Evolutionary conservation across 2,329 filamentous ascomycete species (phyloP).

Genomic region (Aspergillus puulaauensis): DNA sequence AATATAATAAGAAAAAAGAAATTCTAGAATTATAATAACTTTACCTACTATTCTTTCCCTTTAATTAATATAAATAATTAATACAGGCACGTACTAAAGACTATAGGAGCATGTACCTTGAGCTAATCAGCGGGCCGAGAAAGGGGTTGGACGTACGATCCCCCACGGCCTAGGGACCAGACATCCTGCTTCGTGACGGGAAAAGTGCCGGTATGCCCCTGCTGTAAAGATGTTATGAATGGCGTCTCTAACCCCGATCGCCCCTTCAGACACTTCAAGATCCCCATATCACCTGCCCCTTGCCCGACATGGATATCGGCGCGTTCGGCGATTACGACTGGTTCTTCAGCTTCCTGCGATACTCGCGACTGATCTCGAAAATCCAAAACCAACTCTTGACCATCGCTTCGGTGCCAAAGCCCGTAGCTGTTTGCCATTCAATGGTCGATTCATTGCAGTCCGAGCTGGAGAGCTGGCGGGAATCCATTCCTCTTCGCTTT

Average conservation of each 20-base stretch:
- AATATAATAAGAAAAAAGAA: too few species aligned
- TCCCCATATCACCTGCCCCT: slow-evolving; percentile 36
- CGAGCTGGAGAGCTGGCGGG: slow-evolving; percentile 35
- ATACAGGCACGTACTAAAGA: too few species aligned
- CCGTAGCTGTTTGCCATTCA: slow-evolving; percentile 22
- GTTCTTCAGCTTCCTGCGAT: slow-evolving; percentile 33
- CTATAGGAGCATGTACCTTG: too few species aligned
- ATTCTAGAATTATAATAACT: too few species aligned
- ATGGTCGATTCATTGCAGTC: slow-evolving; percentile 16
- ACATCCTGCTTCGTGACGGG: slow-evolving; percentile 31
- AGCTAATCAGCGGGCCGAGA: too few species aligned
- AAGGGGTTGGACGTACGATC: too few species aligned
- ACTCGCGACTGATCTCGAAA: slow-evolving; percentile 33
- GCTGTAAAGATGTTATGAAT: neutral
- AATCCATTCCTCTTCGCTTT: slow-evolving; percentile 28
- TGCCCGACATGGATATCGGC: slow-evolving; percentile 34
- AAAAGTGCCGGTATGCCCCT: slow-evolving; percentile 32
- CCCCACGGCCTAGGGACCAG: slow-evolving; percentile 12
- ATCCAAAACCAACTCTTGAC: slow-evolving; percentile 37
- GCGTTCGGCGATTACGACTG: slow-evolving; percentile 36
- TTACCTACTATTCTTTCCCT: too few species aligned
- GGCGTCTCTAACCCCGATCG: neutral
- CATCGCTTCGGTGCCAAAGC: slow-evolving; percentile 19
- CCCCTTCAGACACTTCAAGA: slow-evolving; percentile 32
- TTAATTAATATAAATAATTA: too few species aligned